phyloP scores from a whole-genome alignment of 768 basidiomycete species.

The Boletus rubroflammeus region DNA sequence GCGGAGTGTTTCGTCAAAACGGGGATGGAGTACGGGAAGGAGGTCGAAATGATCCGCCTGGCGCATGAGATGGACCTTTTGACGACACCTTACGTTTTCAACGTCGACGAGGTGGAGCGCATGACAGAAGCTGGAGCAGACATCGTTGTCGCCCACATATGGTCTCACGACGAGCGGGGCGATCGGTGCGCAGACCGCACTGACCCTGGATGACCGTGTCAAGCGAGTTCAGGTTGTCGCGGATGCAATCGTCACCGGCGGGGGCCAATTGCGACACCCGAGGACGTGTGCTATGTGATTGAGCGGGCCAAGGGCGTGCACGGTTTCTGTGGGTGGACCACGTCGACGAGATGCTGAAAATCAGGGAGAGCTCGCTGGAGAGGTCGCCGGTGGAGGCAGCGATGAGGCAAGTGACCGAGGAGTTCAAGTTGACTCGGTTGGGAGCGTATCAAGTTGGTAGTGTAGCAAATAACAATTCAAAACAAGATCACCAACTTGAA shows the following conservation, averaged over 20 bases:
- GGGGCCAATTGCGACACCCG: slow-evolving; percentile 26
- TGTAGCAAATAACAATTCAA: slow-evolving; percentile 28
- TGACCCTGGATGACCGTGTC: slow-evolving; percentile 23
- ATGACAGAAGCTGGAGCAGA: slow-evolving; percentile 27
- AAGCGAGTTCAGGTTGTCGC: slow-evolving; percentile 15
- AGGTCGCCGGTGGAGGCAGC: slow-evolving; percentile 24
- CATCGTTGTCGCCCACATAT: slow-evolving; percentile 26
- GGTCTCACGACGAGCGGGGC: slow-evolving; percentile 29
- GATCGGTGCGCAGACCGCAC: slow-evolving; percentile 25
- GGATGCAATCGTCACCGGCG: too few relatives aligned
- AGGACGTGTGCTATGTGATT: slow-evolving; percentile 22
- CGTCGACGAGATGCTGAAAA: background rate
- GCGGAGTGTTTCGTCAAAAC: slow-evolving; percentile 27
- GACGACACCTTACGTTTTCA: slow-evolving; percentile 30
- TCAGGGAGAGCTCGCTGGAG: slow-evolving; percentile 28
- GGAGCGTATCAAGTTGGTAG: background rate
- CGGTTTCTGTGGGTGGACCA: slow-evolving; percentile 22
- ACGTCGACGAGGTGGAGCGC: slow-evolving; percentile 20
- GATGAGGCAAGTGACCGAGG: slow-evolving; percentile 16
- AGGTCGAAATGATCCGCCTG: slow-evolving; percentile 30
- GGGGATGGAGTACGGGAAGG: slow-evolving; percentile 28
- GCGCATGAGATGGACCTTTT: slow-evolving; percentile 23
- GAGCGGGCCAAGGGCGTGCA: slow-evolving; percentile 13
- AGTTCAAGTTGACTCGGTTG: slow-evolving; percentile 24
- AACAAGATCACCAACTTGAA: slow-evolving; percentile 30